Percentiles rank a stretch among this genome's conserved stretches.
Conservation (phyloP, 495 filamentous ascomycete species). For the Penicillium coffeae region DNA sequence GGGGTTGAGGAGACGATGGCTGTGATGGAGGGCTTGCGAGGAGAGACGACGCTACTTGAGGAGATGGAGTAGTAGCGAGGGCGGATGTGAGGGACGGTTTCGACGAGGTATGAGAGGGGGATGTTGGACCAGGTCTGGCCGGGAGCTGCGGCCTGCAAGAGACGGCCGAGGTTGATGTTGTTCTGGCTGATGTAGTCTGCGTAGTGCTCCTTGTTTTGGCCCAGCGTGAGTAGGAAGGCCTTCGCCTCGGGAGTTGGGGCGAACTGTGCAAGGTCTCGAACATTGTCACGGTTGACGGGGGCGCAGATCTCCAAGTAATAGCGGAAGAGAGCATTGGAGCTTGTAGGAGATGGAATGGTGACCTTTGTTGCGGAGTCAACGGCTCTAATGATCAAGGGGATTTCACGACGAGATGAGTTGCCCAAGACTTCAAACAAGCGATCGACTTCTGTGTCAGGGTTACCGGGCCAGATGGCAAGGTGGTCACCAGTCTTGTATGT, state of each 20-base stretch:
- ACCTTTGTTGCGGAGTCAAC: conserved; percentile 32
- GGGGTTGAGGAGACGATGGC: conserved; percentile 34
- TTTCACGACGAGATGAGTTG: conserved; percentile 19
- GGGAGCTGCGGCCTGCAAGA: conserved; percentile 28
- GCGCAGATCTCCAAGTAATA: conserved; percentile 51
- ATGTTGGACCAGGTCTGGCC: conserved; percentile 32
- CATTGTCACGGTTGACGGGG: conserved; percentile 40
- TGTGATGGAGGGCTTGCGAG: conserved; percentile 41
- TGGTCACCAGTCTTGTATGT: conserved; percentile 73
- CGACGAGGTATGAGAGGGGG: conserved; percentile 44
- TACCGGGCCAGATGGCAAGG: conserved; percentile 67
- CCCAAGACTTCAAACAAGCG: conserved; percentile 36
- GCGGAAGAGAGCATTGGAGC: conserved; percentile 34
- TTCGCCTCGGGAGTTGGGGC: conserved; percentile 38
- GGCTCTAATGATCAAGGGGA: conserved; percentile 29
- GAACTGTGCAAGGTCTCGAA: conserved; percentile 41
- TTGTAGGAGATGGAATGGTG: conserved; percentile 43
- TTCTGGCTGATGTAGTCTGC: conserved; percentile 26
- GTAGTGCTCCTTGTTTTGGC: conserved; percentile 33
- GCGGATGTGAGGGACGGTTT: conserved; percentile 38
- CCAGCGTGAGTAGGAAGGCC: conserved; percentile 27
- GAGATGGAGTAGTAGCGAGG: conserved; percentile 56
- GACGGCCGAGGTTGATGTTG: conserved; percentile 39
- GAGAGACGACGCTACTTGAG: conserved; percentile 42
- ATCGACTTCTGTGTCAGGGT: conserved; percentile 51